Evolutionary conservation across 2,329 filamentous ascomycete genomes (phyloP).

Genomic region (Talaromyces rugulosus): DNA sequence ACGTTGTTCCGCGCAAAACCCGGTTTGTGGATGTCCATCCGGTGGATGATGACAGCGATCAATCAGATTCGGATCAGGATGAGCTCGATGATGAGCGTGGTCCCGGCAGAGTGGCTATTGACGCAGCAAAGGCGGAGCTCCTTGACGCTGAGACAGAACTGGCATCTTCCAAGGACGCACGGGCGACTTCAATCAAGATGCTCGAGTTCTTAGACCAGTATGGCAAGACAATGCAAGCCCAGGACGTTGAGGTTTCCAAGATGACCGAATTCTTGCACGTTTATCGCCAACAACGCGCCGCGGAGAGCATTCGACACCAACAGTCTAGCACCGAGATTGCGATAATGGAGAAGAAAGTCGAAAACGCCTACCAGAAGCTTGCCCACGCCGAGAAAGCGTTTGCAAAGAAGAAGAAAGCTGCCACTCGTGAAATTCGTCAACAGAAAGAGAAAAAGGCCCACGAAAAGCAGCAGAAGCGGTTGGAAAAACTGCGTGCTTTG

Average conservation of each 20-base stretch:
- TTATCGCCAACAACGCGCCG: slow-evolving; percentile 29
- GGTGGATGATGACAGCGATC: slow-evolving; percentile 33
- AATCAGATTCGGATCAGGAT: slow-evolving; percentile 20
- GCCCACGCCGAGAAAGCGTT: slow-evolving; percentile 3
- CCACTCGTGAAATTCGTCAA: slow-evolving; percentile 13
- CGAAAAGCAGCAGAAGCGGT: slow-evolving; percentile 24
- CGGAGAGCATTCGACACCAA: slow-evolving; percentile 21
- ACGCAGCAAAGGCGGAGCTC: slow-evolving; percentile 25
- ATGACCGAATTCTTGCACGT: slow-evolving; percentile 30
- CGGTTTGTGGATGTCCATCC: slow-evolving; percentile 54
- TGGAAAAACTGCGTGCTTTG: slow-evolving; percentile 18
- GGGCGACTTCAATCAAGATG: slow-evolving; percentile 20
- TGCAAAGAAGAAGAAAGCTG: slow-evolving; percentile 21
- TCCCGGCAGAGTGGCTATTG: slow-evolving; percentile 11
- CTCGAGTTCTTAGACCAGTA: slow-evolving; percentile 32
- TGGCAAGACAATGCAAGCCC: slow-evolving; percentile 24
- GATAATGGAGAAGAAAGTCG: slow-evolving; percentile 23
- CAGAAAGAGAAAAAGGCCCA: slow-evolving; percentile 17
- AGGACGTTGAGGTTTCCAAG: slow-evolving; percentile 26
- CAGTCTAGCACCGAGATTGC: slow-evolving; percentile 21
- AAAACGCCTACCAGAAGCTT: slow-evolving; percentile 8
- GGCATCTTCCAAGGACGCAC: slow-evolving; percentile 23
- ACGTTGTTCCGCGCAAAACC: slow-evolving; percentile 54
- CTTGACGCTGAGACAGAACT: slow-evolving; percentile 29
- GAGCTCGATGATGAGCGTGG: slow-evolving; percentile 8